phyloP scores from a whole-genome alignment of 768 basidiomycete species.

The Auriscalpium microsporum region DNA sequence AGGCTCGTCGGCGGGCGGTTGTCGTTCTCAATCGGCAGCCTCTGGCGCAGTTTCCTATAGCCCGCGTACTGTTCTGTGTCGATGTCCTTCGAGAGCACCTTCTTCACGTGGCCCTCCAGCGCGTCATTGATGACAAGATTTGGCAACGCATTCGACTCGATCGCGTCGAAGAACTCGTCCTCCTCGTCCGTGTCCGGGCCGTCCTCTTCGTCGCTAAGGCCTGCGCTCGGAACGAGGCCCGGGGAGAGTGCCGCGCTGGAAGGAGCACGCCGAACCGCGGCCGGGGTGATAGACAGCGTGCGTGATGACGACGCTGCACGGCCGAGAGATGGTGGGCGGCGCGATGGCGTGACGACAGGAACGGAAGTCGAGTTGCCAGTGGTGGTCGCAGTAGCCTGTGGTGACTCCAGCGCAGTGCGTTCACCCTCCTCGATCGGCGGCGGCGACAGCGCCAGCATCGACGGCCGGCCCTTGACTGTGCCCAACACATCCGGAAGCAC shows the following conservation, averaged over 20 bases:
- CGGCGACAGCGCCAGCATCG: background rate
- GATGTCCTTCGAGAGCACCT: constrained; percentile 26
- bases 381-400: background rate
- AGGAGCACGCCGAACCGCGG: constrained; percentile 8
- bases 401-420: background rate
- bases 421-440: constrained; percentile 1
- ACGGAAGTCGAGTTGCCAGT: no score
- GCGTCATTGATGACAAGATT: constrained; percentile 64
- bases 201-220: constrained; percentile 23
- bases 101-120: constrained; percentile 38
- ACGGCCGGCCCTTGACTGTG: constrained; percentile 14
- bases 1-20: constrained; percentile 83
- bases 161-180: constrained; percentile 97
- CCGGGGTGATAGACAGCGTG: background rate
- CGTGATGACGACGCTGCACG: background rate
- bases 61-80: constrained; percentile 49
- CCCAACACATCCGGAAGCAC: background rate
- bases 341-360: background rate
- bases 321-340: constrained; percentile 3
- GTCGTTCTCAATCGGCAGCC: constrained; percentile 57
- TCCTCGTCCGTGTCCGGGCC: constrained; percentile 61
- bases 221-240: background rate
- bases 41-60: constrained; percentile 54
- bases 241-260: background rate
- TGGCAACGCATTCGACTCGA: constrained; percentile 73